Conservation (phyloP, 495 filamentous ascomycete genomes). For the Melanomma pulvis-pyrius region DNA sequence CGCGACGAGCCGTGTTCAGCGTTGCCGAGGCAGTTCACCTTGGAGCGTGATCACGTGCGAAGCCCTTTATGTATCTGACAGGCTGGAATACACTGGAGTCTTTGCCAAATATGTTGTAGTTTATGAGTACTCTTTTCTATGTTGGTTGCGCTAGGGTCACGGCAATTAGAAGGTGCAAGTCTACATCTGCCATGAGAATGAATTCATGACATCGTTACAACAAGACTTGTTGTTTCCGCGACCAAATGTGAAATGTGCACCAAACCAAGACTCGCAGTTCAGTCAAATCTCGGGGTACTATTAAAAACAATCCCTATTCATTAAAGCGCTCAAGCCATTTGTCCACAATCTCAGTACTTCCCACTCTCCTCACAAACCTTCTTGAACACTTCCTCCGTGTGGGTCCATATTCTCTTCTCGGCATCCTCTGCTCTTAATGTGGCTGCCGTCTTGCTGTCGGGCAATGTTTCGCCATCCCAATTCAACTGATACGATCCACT, state of each 20-base stretch:
- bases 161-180: too few species aligned
- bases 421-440: constrained; percentile 19
- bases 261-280: too few species aligned
- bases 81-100: not conserved
- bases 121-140: too few species aligned
- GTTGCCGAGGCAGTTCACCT: not conserved
- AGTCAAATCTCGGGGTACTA: too few species aligned
- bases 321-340: too few species aligned
- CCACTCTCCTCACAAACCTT: constrained; percentile 19
- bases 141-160: too few species aligned
- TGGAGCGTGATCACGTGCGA: constrained; percentile 16
- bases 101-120: too few species aligned
- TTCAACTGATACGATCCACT: constrained; percentile 20
- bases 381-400: constrained; percentile 35
- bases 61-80: not conserved
- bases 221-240: too few species aligned
- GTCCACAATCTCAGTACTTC: constrained; percentile 19
- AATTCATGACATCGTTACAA: too few species aligned
- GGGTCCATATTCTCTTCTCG: constrained; percentile 27
- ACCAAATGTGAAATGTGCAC: too few species aligned
- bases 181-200: too few species aligned
- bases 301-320: not conserved
- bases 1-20: not conserved
- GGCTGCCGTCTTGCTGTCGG: not conserved
- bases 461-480: constrained; percentile 14